Evolutionary conservation across 140 eudicot species (phyloP).

Genomic region (Senecio squalidus): DNA sequence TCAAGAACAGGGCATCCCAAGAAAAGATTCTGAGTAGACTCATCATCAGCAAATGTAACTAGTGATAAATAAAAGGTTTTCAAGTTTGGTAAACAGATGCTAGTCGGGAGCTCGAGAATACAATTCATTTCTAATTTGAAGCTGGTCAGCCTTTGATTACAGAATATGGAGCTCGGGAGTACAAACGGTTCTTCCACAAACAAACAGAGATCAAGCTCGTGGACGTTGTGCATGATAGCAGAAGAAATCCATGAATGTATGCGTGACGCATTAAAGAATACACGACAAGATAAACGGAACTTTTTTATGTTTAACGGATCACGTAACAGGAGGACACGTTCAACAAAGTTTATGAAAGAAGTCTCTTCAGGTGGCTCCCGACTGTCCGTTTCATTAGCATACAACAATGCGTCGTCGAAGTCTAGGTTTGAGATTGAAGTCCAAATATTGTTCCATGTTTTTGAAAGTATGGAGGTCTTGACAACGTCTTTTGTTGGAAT

Average conservation of each 20-base stretch:
- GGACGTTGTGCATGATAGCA: slow-evolving; percentile 35
- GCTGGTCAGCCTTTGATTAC: slow-evolving; percentile 25
- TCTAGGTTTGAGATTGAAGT: slow-evolving; percentile 41
- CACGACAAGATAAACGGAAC: slow-evolving; percentile 54
- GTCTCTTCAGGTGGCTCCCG: slow-evolving; percentile 21
- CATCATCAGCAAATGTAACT: slow-evolving; percentile 30
- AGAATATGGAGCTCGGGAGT: slow-evolving; percentile 35
- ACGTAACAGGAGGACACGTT: slow-evolving; percentile 33
- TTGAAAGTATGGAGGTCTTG: slow-evolving; percentile 41
- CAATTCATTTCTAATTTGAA: slow-evolving; percentile 44
- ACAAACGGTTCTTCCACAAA: slow-evolving; percentile 34
- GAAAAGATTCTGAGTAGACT: slow-evolving; percentile 35
- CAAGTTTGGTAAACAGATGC: slow-evolving; percentile 26
- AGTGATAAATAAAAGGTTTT: slow-evolving; percentile 38
- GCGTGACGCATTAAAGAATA: slow-evolving; percentile 39
- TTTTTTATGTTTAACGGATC: slow-evolving; percentile 26
- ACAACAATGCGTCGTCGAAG: slow-evolving; percentile 42
- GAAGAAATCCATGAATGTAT: slow-evolving; percentile 40
- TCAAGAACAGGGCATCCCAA: slow-evolving; percentile 44
- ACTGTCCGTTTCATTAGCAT: slow-evolving; percentile 17
- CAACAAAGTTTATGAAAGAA: slow-evolving; percentile 40
- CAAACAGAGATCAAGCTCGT: slow-evolving; percentile 47
- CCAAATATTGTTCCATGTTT: slow-evolving; percentile 48
- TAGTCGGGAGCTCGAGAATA: slow-evolving; percentile 33
- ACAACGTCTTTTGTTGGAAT: slow-evolving; percentile 50